phyloP scores from a whole-genome alignment of 2,329 filamentous ascomycete species.

The Epichloe uncinata region DNA sequence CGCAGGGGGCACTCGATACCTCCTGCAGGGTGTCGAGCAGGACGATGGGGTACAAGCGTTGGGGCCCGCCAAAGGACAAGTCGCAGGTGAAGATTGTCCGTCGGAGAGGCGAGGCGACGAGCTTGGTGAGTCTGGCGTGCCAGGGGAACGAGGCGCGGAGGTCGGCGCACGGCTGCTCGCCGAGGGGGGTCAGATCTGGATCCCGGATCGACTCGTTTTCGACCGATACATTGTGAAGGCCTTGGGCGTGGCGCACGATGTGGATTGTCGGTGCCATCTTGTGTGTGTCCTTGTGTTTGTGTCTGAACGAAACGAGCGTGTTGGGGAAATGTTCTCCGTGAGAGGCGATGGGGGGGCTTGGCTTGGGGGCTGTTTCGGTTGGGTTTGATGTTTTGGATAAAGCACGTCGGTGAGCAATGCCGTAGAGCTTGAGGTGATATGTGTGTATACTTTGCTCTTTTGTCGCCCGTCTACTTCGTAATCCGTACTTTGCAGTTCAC shows the following conservation, averaged over 20 bases:
- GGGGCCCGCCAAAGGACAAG: constrained; percentile 45
- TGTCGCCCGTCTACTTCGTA: too few relatives aligned
- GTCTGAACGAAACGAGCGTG: neutral
- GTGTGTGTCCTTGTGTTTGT: neutral
- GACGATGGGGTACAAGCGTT: constrained; percentile 35
- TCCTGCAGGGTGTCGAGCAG: constrained; percentile 70
- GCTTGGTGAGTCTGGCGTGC: constrained; percentile 50
- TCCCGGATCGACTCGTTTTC: constrained; percentile 65
- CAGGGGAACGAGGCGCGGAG: constrained; percentile 51
- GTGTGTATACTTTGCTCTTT: too few relatives aligned
- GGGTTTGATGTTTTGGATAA: too few relatives aligned
- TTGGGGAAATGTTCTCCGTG: too few relatives aligned
- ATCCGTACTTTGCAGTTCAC: too few relatives aligned
- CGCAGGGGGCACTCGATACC: constrained; percentile 59
- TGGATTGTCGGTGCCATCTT: constrained; percentile 44
- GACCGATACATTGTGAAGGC: constrained; percentile 63
- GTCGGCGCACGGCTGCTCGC: constrained; percentile 56
- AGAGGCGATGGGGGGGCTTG: too few relatives aligned
- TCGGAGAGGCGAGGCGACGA: constrained; percentile 67
- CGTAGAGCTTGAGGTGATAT: too few relatives aligned
- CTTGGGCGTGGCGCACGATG: constrained; percentile 62
- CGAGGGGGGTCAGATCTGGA: constrained; percentile 61
- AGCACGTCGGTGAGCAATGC: too few relatives aligned
- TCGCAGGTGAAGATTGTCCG: constrained; percentile 71
- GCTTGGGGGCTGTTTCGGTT: too few relatives aligned